These are phyloP conservation scores for Loxodes magnus DNA, from an alignment of 73 alveolate species.

Conservation along the genomic window DNA sequence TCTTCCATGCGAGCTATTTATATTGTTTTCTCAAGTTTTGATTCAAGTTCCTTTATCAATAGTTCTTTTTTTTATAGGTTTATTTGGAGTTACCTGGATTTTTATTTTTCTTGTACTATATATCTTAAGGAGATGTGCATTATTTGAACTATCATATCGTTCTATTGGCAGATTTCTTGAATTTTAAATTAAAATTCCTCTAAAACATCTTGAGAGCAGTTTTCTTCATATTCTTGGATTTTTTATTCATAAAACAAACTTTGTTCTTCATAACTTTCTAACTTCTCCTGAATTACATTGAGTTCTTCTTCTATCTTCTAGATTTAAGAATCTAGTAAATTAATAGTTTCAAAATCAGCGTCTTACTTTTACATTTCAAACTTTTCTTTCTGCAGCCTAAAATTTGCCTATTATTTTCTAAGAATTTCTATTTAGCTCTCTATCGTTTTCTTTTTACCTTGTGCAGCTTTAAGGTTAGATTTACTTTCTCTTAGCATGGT, in stretches of 20 bases:
- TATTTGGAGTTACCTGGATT: slow-evolving; percentile 16
- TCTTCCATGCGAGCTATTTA: neutral
- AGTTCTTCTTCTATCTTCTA: slow-evolving; percentile 19
- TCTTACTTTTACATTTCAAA: no score
- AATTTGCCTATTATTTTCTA: no score
- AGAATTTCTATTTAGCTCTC: no score
- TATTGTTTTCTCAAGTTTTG: slow-evolving; percentile 6
- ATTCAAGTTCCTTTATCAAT: slow-evolving; percentile 3
- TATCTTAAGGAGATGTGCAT: slow-evolving; percentile 2
- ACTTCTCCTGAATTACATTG: slow-evolving; percentile 12
- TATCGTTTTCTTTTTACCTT: no score
- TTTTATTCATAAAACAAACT: slow-evolving; percentile 16
- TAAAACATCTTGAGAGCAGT: no score
- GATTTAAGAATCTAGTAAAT: slow-evolving; percentile 14
- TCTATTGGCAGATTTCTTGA: no score
- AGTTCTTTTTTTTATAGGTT: slow-evolving; percentile 8
- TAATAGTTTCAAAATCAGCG: no score
- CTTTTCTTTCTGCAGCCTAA: no score
- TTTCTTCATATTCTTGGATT: slow-evolving; percentile 11
- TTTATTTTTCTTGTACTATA: slow-evolving; percentile 6
- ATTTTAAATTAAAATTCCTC: no score
- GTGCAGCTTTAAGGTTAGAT: no score
- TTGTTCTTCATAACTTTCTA: slow-evolving; percentile 48
- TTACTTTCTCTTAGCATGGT: no score
- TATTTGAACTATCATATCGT: no score